Percentiles rank a stretch among this genome's conserved stretches.
These are phyloP conservation scores for Corylus americana DNA, from an alignment of 306 rosid genomes.

Conservation along the genomic window DNA sequence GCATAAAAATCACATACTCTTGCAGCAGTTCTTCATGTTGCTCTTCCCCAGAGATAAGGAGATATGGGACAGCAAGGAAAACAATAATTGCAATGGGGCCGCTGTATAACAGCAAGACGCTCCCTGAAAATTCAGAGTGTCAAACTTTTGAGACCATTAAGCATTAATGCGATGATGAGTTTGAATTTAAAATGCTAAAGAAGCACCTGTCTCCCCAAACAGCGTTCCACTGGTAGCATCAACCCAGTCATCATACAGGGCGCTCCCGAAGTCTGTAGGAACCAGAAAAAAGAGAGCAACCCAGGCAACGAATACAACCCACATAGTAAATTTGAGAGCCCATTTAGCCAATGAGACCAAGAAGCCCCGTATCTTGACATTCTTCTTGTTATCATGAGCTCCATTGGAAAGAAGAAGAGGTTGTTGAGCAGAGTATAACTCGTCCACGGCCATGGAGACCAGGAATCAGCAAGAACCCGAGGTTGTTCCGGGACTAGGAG, in stretches of 20 bases:
- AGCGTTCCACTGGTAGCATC: constrained; percentile 32
- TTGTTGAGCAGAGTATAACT: not conserved
- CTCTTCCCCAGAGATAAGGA: constrained; percentile 58
- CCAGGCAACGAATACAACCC: constrained; percentile 57
- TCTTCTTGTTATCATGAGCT: not conserved
- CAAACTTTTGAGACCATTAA: constrained; percentile 22
- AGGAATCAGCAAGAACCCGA: not conserved
- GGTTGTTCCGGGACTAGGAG: not conserved
- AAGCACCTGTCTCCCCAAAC: constrained; percentile 62
- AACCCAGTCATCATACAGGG: constrained; percentile 24
- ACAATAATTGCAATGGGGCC: constrained; percentile 69
- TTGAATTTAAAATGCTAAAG: constrained; percentile 14
- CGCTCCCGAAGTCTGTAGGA: constrained; percentile 39
- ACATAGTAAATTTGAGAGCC: constrained; percentile 54
- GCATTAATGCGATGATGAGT: not conserved
- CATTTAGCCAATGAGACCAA: constrained; percentile 44
- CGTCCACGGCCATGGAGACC: not conserved
- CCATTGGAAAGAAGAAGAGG: constrained; percentile 7
- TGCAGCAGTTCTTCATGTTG: constrained; percentile 22
- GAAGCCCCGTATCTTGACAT: constrained; percentile 15
- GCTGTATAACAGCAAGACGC: constrained; percentile 48
- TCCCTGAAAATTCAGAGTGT: constrained; percentile 47
- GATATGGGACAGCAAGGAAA: constrained; percentile 57
- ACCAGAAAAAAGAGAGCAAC: constrained; percentile 44
- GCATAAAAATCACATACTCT: constrained; percentile 40